Percentiles rank a stretch among this genome's conserved stretches.
These are phyloP conservation scores for Scheffersomyces parashehatae DNA, from an alignment of 1,139 yeast genomes.

Conservation along the genomic window DNA sequence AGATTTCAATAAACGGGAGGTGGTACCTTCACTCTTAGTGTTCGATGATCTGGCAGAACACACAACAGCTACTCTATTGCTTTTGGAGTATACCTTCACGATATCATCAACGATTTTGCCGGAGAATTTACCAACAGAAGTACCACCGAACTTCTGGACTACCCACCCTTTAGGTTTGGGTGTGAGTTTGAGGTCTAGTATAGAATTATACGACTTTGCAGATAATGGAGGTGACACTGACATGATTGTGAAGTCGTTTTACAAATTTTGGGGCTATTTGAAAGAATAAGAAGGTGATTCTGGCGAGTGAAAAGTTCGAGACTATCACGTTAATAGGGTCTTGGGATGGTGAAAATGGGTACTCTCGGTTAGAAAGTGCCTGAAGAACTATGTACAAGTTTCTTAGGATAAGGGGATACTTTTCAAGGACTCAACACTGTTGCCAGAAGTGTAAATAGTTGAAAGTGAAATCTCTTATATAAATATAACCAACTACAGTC, in stretches of 20 bases:
- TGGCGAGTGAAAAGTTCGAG: no score
- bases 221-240: constrained; percentile 8
- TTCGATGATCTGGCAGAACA: constrained; percentile 93
- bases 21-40: constrained; percentile 93
- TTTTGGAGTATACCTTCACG: constrained; percentile 61
- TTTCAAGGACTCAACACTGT: no score
- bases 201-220: constrained; percentile 41
- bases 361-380: no score
- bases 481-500: no score
- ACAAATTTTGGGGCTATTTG: no score
- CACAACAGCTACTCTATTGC: constrained; percentile 85
- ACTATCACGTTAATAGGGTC: no score
- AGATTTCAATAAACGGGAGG: constrained; percentile 76
- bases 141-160: constrained; percentile 95
- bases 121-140: constrained; percentile 96
- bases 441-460: no score
- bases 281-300: no score
- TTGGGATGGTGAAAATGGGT: no score
- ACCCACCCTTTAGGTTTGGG: constrained; percentile 60
- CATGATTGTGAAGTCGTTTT: background rate
- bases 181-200: constrained; percentile 34
- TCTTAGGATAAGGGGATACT: no score
- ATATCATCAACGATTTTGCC: constrained; percentile 81
- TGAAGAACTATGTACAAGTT: no score
- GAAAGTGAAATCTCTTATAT: no score